These are phyloP conservation scores for Wickerhamomyces canadensis DNA, from an alignment of 805 yeast species.

Conservation along the genomic window DNA sequence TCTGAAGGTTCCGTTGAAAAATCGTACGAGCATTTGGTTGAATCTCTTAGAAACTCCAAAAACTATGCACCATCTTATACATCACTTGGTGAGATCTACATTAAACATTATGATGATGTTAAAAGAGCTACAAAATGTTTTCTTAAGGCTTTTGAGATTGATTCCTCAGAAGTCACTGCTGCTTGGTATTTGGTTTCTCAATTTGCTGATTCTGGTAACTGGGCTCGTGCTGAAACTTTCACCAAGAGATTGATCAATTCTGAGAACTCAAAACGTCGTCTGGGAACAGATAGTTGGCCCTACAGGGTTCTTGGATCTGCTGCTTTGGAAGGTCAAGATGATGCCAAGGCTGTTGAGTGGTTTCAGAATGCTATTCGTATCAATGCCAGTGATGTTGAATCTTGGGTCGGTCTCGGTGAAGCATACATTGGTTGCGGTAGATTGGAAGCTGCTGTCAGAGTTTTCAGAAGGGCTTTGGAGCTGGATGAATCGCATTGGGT, in stretches of 20 bases:
- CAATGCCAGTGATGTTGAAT: conserved; percentile 58
- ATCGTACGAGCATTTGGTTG: conserved; percentile 55
- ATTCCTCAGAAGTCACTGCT: conserved; percentile 67
- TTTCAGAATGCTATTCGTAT: conserved; percentile 82
- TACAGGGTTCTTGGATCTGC: conserved; percentile 81
- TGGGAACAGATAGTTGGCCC: conserved; percentile 69
- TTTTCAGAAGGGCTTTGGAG: conserved; percentile 59
- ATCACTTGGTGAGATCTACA: conserved; percentile 71
- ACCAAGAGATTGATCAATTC: conserved; percentile 61
- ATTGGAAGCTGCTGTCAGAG: conserved; percentile 79
- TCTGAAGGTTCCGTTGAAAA: conserved; percentile 28
- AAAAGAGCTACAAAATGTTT: conserved; percentile 79
- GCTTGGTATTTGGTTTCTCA: conserved; percentile 67
- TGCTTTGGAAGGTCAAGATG: conserved; percentile 63
- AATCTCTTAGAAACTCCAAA: conserved; percentile 57
- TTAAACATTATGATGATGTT: conserved; percentile 49
- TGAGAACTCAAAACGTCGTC: conserved; percentile 48
- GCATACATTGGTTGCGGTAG: conserved; percentile 84
- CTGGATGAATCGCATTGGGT: conserved; percentile 53
- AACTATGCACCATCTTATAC: conserved; percentile 78
- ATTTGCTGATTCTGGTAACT: conserved; percentile 63
- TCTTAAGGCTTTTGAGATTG: conserved; percentile 84
- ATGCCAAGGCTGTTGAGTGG: conserved; percentile 77
- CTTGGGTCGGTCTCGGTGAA: conserved; percentile 98
- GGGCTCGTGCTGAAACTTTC: conserved; percentile 79